phyloP scores from a whole-genome alignment of 495 filamentous ascomycete species.

The Elaphomyces granulatus region DNA sequence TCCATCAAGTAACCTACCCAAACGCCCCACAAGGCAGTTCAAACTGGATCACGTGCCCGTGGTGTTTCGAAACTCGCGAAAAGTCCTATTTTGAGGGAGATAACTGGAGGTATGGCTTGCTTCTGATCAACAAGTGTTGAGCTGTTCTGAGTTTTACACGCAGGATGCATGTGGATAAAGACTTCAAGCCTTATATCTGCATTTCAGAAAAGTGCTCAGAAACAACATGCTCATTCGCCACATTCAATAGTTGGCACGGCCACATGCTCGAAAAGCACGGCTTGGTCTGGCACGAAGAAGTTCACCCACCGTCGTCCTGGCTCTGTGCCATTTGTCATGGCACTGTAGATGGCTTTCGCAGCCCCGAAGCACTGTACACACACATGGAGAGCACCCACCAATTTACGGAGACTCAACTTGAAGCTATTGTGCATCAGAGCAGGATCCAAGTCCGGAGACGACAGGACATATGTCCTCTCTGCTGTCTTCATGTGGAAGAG shows the following conservation, averaged over 20 bases:
- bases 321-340: conserved; percentile 1
- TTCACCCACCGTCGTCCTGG: neutral
- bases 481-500: conserved; percentile 1
- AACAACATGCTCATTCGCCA: neutral
- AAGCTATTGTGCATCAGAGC: conserved; percentile 1
- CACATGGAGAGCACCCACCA: neutral
- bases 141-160: neutral
- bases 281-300: neutral
- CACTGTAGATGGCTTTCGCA: neutral
- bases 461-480: conserved; percentile 2
- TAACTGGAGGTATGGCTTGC: neutral
- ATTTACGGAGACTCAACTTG: neutral
- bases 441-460: neutral
- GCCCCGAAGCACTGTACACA: neutral
- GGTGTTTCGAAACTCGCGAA: neutral
- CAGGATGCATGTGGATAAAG: conserved; percentile 1
- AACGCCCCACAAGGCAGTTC: neutral
- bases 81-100: neutral
- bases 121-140: neutral
- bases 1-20: neutral
- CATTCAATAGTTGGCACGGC: neutral
- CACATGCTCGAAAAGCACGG: conserved; percentile 3
- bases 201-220: conserved; percentile 1
- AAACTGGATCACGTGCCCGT: neutral
- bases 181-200: neutral